Conservation (phyloP, 345 rosid species). For the Kandelia obovata region DNA sequence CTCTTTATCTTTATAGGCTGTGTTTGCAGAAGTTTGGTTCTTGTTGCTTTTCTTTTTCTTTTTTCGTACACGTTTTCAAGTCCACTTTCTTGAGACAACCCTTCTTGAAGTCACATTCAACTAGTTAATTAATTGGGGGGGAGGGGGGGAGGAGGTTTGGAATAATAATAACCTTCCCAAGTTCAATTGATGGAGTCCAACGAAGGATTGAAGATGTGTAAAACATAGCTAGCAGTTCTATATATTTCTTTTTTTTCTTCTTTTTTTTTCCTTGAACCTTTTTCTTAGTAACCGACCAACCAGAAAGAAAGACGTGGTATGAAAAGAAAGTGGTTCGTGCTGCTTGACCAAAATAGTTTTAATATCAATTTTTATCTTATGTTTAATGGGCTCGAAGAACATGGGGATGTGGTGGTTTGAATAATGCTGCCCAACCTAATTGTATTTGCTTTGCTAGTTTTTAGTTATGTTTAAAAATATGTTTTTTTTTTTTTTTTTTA, state of each 20-base stretch:
- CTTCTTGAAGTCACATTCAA: conserved; percentile 26
- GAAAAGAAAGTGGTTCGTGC: conserved; percentile 35
- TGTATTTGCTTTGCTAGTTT: no score
- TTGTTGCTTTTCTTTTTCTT: conserved; percentile 4
- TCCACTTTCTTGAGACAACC: conserved; percentile 18
- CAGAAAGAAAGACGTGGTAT: conserved; percentile 12
- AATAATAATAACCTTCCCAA: conserved; percentile 25
- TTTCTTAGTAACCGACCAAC: background rate
- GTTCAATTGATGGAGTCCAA: conserved; percentile 30
- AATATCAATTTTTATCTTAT: background rate
- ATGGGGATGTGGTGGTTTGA: conserved; percentile 10
- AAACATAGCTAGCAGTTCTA: background rate
- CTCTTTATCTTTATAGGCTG: background rate
- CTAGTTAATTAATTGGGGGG: conserved; percentile 9
- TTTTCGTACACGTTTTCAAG: background rate
- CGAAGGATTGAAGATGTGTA: background rate
- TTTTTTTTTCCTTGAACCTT: background rate
- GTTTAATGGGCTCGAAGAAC: conserved; percentile 30
- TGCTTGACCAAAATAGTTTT: conserved; percentile 18
- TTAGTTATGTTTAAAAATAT: no score
- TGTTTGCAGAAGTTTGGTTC: conserved; percentile 1
- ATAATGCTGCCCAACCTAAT: background rate
- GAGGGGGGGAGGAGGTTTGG: background rate
- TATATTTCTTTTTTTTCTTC: no score
- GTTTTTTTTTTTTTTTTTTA: no score